Evolutionary conservation across 2,329 filamentous ascomycete species (phyloP), one percentile per base, ranked within the genome.

Genomic region (Calonectria pseudoreteaudii): DNA sequence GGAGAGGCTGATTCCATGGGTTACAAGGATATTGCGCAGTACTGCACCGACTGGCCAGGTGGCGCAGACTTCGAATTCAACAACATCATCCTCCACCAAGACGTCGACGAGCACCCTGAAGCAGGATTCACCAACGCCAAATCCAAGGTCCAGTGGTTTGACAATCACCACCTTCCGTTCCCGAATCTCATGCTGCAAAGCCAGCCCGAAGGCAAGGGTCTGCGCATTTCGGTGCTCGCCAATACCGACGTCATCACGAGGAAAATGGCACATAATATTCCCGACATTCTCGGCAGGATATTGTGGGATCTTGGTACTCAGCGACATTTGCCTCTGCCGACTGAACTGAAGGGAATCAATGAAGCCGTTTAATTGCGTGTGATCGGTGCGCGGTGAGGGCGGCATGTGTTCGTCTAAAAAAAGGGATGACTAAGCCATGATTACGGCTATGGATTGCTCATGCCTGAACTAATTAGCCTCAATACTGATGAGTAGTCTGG

Each of bases 81-180:
- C 23, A 28, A 23, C 16, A 36, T 74, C 7, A 68, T 79, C 3
- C 77, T 78, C 28, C 75, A 79, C 50, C 76, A 78, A 47, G 79
- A 78, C 49, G 73, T 80, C 13, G 75, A 79, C 5, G 78, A 79
- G 16, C 60, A 77, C 23, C 74, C 74, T 8, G 60, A 71, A 6
- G 68, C 72, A 20, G 26, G 66, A 11, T 70, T 76, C 34, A 52
- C 23, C 11, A 68, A 65, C 2, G 36, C 8, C 3, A 41, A 36
- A 18, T 31, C 65, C 0, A 58, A 16, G 30, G 30, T 74, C 6
- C 18, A 73, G 6, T 60, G 38, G 26, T 74, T 71, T 58, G 20
- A 58, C 11, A 73, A 76, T 38, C 64, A 52, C 7, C n/a, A 69
- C 6, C 5, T 58, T 7, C n/a, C 71, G 13, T 41, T 65, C 18